Evolutionary conservation across 805 yeast genomes (phyloP).

Genomic region (Saccharomycopsis guyanensis): DNA sequence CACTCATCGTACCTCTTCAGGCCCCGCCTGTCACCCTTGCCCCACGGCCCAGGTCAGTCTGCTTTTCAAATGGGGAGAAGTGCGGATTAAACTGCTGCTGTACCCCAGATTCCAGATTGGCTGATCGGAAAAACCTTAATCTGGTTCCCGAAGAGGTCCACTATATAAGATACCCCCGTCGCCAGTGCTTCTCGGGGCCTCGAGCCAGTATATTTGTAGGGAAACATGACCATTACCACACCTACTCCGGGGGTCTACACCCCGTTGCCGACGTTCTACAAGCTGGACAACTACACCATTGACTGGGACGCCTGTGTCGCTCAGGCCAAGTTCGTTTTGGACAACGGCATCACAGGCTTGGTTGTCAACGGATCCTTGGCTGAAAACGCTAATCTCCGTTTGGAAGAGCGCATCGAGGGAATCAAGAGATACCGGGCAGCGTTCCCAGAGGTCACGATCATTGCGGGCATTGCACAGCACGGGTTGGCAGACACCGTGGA

Average conservation of each 20-base stretch:
- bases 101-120: no score
- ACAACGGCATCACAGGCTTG: conserved; percentile 29
- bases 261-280: conserved; percentile 30
- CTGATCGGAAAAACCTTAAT: no score
- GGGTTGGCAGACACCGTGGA: conserved; percentile 25
- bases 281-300: conserved; percentile 23
- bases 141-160: no score
- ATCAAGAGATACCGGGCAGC: conserved; percentile 28
- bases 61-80: no score
- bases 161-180: no score
- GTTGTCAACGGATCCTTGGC: conserved; percentile 34
- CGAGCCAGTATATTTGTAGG: no score
- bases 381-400: conserved; percentile 29
- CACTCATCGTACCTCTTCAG: no score
- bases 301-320: conserved; percentile 28
- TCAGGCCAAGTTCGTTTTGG: conserved; percentile 27
- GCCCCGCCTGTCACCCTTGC: no score
- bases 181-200: no score
- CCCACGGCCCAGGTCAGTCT: no score
- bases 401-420: conserved; percentile 26
- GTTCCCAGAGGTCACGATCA: conserved; percentile 26
- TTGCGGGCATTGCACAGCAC: conserved; percentile 29
- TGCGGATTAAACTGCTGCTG: no score
- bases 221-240: neutral
- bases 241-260: conserved; percentile 27